Percentiles rank a stretch among this genome's conserved stretches.
Evolutionary conservation across 164 flowering plant species (phyloP).

Genomic region (Akebia trifoliata): DNA sequence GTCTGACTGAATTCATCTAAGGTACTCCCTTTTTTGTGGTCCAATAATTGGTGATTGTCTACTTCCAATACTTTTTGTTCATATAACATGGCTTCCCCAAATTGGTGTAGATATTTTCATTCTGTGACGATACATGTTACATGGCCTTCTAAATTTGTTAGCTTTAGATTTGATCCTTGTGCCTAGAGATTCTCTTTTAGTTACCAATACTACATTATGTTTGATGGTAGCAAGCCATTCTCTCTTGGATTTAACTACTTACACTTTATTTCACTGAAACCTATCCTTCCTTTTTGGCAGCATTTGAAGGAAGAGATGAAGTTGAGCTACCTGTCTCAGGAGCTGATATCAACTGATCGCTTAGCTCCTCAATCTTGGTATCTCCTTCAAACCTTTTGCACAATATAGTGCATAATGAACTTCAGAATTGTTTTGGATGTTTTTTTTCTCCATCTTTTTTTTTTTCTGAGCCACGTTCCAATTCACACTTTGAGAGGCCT

Average conservation of each 20-base stretch:
- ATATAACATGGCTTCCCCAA: too few relatives aligned
- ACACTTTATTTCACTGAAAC: conserved; percentile 11
- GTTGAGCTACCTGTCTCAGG: conserved; percentile 92
- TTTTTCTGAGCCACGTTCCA: background rate
- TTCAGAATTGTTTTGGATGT: background rate
- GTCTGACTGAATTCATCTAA: too few relatives aligned
- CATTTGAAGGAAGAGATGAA: conserved; percentile 99
- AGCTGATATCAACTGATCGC: conserved; percentile 84
- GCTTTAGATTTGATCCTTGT: background rate
- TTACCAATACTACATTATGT: background rate
- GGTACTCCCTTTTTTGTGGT: too few relatives aligned
- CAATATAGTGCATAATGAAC: background rate
- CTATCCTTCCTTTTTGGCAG: conserved; percentile 33
- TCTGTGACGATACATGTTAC: background rate
- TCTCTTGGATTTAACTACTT: background rate
- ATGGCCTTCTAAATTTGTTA: background rate
- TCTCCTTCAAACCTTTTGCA: background rate
- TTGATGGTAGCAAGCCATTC: background rate
- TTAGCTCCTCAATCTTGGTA: conserved; percentile 98
- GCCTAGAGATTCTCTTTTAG: background rate
- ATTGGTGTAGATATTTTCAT: background rate
- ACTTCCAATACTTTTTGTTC: too few relatives aligned
- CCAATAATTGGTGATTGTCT: too few relatives aligned
- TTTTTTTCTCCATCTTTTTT: background rate
- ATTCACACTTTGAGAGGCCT: too few relatives aligned